Base-by-base conservation (phyloP, 176 grass and related monocot species). In the Avena atlantica region DNA sequence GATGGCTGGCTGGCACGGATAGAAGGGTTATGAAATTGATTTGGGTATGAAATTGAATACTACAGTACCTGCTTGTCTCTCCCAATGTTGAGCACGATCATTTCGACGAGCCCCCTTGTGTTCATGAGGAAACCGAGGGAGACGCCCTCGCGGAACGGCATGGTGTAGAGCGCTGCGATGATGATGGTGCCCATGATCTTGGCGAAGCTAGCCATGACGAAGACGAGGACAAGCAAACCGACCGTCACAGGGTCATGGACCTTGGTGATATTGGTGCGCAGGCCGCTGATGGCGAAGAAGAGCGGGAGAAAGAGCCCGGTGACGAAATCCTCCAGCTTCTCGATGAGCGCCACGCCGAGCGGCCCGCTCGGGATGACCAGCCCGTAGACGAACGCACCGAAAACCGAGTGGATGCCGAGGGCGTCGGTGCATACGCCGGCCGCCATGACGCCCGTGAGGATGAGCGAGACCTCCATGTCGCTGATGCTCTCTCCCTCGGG, bases 21-120 rank as follows among this genome's bases (percentile, higher is more conserved):
- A 5, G 16, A 5, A 27, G 27, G 27, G 27, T 29, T 31, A 31
- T 31, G 29, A 31, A 31, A 31, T 31, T 37, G 36, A 37, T 37
- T 37, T 6, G 8, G 13, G 13, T 67, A 37, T 70, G 37, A 11
- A 10, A 13, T 5, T 21, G 37, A 40, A 40, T 40, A 40, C 37
- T 40, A 31, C 29, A 16, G 48, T 86, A 95, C 90, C 88, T 95
- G 79, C 37, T 89, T 95, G 76, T 93, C 93, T 10, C 91, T 74
- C 25, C 94, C 94, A 24, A 97, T 94, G 86, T 97, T 93, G 70
- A 97, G 89, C 44, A 94, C 80, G 81, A 97, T 90, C 88, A 97
- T 88, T 21, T 93, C 92, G 2, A 97, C 50, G 52, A 94, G 87
- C 0, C 94, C 94, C 9, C 92, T 89, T 13, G 90, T 97, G 90